Evolutionary conservation across 2,329 filamentous ascomycete species (phyloP).

Genomic region (Pseudogymnoascus verrucosus): DNA sequence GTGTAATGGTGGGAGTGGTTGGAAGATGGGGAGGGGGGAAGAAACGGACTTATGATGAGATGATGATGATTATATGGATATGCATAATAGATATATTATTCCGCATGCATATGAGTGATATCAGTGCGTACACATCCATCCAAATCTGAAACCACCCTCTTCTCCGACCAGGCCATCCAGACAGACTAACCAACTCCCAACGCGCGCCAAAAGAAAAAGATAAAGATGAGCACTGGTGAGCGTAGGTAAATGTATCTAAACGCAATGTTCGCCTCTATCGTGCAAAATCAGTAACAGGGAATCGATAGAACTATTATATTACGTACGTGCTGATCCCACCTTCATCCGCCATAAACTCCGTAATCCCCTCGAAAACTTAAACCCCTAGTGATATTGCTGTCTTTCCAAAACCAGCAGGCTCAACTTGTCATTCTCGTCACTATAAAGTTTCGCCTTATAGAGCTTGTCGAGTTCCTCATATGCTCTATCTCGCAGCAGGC

Average conservation of each 20-base stretch:
- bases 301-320: background rate
- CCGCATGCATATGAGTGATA: background rate
- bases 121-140: background rate
- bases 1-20: background rate
- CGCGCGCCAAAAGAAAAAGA: background rate
- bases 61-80: slow-evolving; percentile 4
- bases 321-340: background rate
- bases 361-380: too few relatives aligned
- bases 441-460: too few relatives aligned
- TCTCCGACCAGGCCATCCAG: background rate
- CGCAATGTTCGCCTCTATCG: background rate
- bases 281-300: background rate
- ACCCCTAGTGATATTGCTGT: too few relatives aligned
- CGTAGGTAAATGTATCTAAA: background rate
- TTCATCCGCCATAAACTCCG: too few relatives aligned
- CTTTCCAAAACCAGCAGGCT: too few relatives aligned
- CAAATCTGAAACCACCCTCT: background rate
- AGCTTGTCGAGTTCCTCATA: too few relatives aligned
- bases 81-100: background rate
- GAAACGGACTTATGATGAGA: background rate
- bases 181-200: background rate
- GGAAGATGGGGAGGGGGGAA: background rate
- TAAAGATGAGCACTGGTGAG: background rate
- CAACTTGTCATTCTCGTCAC: too few relatives aligned
- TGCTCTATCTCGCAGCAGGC: too few relatives aligned